A percentile compares a stretch with the other conserved stretches of the same genome.
Conservation (phyloP, 2,329 filamentous ascomycete genomes). For the Elsinoe perseae region DNA sequence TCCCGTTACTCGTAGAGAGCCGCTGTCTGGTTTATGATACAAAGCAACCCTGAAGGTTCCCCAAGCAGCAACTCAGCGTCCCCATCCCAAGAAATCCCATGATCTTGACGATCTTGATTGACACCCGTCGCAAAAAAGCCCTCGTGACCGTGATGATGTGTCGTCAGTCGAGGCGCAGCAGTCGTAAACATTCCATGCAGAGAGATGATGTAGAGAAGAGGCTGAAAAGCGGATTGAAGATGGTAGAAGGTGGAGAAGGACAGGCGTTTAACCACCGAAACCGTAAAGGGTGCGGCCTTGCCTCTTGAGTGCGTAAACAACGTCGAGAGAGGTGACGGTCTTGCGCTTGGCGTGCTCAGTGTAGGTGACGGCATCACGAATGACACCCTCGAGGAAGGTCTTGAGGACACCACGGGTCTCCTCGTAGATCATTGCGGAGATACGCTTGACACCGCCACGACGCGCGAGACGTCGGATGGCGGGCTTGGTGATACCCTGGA, state of each 20-base stretch:
- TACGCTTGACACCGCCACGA: slow-evolving; percentile 99
- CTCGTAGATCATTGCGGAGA: slow-evolving; percentile 89
- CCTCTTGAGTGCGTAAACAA: slow-evolving; percentile 57
- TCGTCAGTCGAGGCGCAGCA: slow-evolving; percentile 18
- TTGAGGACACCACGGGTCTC: slow-evolving; percentile 76
- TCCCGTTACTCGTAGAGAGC: slow-evolving; percentile 16
- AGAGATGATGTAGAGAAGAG: slow-evolving; percentile 21
- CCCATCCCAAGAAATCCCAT: slow-evolving; percentile 15
- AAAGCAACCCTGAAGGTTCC: slow-evolving; percentile 8
- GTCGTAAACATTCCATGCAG: slow-evolving; percentile 30
- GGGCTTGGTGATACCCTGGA: slow-evolving; percentile 98
- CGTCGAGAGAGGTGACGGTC: slow-evolving; percentile 57
- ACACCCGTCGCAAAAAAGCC: slow-evolving; percentile 12
- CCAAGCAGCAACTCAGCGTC: slow-evolving; percentile 14
- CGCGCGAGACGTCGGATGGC: slow-evolving; percentile 96
- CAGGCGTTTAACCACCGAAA: slow-evolving; percentile 53
- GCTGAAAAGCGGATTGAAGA: slow-evolving; percentile 16
- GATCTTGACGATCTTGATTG: slow-evolving; percentile 27
- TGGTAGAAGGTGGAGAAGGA: slow-evolving; percentile 14
- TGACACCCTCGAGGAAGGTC: slow-evolving; percentile 76
- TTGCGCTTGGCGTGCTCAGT: slow-evolving; percentile 77
- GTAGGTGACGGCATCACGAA: slow-evolving; percentile 72
- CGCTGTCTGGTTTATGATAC: slow-evolving; percentile 16
- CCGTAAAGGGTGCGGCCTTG: slow-evolving; percentile 60
- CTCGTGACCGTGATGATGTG: slow-evolving; percentile 9